Evolutionary conservation across 2,329 filamentous ascomycete genomes (phyloP), one percentile per base, ranked within the genome.

Genomic region (Alternaria incomplexa): DNA sequence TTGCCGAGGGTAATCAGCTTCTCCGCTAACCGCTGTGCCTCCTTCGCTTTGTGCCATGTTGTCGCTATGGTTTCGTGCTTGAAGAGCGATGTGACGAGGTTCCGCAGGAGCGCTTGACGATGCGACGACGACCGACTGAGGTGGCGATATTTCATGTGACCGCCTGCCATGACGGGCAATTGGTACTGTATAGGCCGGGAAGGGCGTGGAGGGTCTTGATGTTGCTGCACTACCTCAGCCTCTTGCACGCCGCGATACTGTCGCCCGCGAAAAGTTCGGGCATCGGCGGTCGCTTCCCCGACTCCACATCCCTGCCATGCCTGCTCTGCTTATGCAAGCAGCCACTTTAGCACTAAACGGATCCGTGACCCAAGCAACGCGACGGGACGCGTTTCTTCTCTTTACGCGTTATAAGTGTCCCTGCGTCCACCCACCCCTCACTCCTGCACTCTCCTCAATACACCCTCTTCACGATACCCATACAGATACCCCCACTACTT

Each of bases 1-100:
- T 98, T 99, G 20, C 92, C 95, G 73, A 97, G 81, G 5, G 94
- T 97, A 75, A 99, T 94, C 70, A 98, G 85, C 85, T 97, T 96
- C 79, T 99, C 96, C 8, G 94, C 96, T 72, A 98, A 81, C 46
- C 92, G 88, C 83, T 99, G 96, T 20, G 96, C 92, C 84, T 99
- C 96, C 83, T 98, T 99, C 51, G 96, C 96, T 83, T 98, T 98
- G 79, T 91, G 90, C 87, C 92, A 97, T 83, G 96, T 97, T 54
- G 96, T 99, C 68, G 91, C 90, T 83, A 99, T 97, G 67, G 93
- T 90, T 84, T 99, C 96, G 81, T 97, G 89, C 81, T 92, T 87
- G 83, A 99, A 91, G 70, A 99, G 91, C 58, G 95, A 96, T 71
- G 95, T 97, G 79, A 98, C 94, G 65, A 99, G 86, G 83, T 98